phyloP scores from a whole-genome alignment of 2,329 filamentous ascomycete genomes.

The Fusarium sp. region DNA sequence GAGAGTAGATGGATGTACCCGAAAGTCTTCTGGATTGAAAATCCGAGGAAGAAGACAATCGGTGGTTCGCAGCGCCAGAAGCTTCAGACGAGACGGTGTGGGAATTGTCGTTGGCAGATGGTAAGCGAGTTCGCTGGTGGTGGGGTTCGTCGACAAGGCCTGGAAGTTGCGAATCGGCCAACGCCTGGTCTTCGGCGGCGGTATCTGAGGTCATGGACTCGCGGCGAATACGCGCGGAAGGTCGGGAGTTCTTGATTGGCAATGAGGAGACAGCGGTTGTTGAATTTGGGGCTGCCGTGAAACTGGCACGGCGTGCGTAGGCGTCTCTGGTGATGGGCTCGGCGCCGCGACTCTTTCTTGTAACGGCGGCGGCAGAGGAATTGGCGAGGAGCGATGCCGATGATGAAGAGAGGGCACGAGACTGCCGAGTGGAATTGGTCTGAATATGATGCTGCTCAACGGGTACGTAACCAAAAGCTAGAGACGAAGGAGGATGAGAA shows the following conservation, averaged over 20 bases:
- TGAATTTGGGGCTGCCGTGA: slow-evolving; percentile 70
- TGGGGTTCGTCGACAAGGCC: slow-evolving; percentile 63
- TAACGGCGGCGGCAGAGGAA: slow-evolving; percentile 62
- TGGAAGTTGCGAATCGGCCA: slow-evolving; percentile 59
- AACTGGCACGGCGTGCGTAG: slow-evolving; percentile 72
- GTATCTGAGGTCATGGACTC: slow-evolving; percentile 60
- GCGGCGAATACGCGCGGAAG: slow-evolving; percentile 60
- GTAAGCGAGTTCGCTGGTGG: slow-evolving; percentile 59
- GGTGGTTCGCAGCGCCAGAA: slow-evolving; percentile 57
- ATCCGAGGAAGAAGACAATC: slow-evolving; percentile 63
- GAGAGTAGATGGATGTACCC: slow-evolving; percentile 80
- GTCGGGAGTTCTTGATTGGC: slow-evolving; percentile 58
- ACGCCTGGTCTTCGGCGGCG: slow-evolving; percentile 57
- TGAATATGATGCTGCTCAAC: slow-evolving; percentile 27
- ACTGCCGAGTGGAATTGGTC: slow-evolving; percentile 31
- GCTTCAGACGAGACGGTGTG: slow-evolving; percentile 63
- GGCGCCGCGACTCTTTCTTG: slow-evolving; percentile 70
- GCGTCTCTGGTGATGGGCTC: slow-evolving; percentile 72
- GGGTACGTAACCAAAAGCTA: slow-evolving; percentile 34
- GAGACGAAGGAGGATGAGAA: slow-evolving; percentile 33
- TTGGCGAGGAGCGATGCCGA: slow-evolving; percentile 55
- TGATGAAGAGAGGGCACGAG: slow-evolving; percentile 46
- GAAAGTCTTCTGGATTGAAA: slow-evolving; percentile 76
- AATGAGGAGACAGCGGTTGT: slow-evolving; percentile 27
- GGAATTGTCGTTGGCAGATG: slow-evolving; percentile 47